Base-by-base conservation (phyloP, 257 asterid species). In the Scutellaria galericulata region DNA sequence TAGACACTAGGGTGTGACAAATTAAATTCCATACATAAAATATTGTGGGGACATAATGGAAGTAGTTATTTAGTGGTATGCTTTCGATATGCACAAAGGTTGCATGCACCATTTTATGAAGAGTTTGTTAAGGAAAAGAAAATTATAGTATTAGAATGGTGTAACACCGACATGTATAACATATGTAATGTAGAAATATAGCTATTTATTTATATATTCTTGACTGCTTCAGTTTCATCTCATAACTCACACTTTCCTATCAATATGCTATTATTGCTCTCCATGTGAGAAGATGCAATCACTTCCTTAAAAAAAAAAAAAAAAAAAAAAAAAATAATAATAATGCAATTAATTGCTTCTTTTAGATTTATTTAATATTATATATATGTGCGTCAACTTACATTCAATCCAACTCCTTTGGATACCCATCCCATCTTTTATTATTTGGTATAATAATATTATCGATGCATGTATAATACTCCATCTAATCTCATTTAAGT, bases 271-370 rank as follows among this genome's bases (percentile, higher is more conserved):
- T 63, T 64, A 64, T 73, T 73, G 64, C 61, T 64, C 57, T 77
- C 75, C 89, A 88, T 72, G 86, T 87, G 93, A 71, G 67, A 70
- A 77, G 53, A 70, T 70, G 66, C 77, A 68, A 72, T 64, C 63
- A 51, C 18, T 62, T 54, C 57, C 3, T 14, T n/a, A 8, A 0
- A 2, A 2, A 31, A 4, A 31, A 31, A 2, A 31, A 1, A 31
- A 8, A 0, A 2, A 2, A 31, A 4, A 31, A 31, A 2, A 31
- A 1, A 31, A 31, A 31, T 2, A 31, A 31, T 31, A 31, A 31
- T 31, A 31, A 2, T 31, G 5, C 37, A 31, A 31, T 31, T 31
- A 31, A 31, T 31, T 31, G 37, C 37, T 31, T 31, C 37, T 31
- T 31, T 59, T 13, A 59, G 4, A 59, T 59, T n/a, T 31, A 35